Base-by-base conservation (phyloP, 441 rosid species). In the Erysimum cheiri region DNA sequence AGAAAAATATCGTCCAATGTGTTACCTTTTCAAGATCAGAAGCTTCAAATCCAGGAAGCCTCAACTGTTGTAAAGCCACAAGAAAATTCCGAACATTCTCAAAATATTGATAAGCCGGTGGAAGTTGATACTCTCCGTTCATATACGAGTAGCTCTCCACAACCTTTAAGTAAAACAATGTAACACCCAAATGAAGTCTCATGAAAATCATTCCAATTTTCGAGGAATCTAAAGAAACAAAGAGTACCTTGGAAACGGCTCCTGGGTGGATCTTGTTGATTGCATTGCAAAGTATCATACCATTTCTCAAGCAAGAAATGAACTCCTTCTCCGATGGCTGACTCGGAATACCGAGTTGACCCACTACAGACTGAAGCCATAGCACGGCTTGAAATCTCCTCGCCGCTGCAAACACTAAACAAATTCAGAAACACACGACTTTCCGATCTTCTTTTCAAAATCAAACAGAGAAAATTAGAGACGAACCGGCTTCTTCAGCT, bases 1-100 rank as follows among this genome's bases (percentile, higher is more conserved):
- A 33, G 54, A 22, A n/a, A 24, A 3, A 7, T 0, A 4, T 0
- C 5, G 22, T 0, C 17, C 55, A 14, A 58, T 10, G 33, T 43
- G 19, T 80, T 79, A 88, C 98, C 89, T 89, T 94, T 75, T 90
- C 98, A 22, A 94, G 89, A 88, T 92, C 96, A 71, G 96, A 88
- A 80, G 99, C 98, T 86, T 90, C 94, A 70, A 94, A 94, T 58
- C 91, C 91, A 22, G 97, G 90, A 62, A 94, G 84, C 73, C 85
- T 94, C 71, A 94, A 79, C 56, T 86, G 92, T 62, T 92, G 83
- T 31, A 94, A 67, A 12, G 98, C 94, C 69, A 92, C 86, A 46
- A 94, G 81, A 82, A 94, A 92, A 77, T 94, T 94, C 61, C 85
- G 71, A 8, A 90, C 94, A 70, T 94, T 94, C 81, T 94, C 98